Evolutionary conservation across 305 asterid genomes (phyloP), one percentile per base, ranked within the genome.

Genomic region (Plantago coronopus): DNA sequence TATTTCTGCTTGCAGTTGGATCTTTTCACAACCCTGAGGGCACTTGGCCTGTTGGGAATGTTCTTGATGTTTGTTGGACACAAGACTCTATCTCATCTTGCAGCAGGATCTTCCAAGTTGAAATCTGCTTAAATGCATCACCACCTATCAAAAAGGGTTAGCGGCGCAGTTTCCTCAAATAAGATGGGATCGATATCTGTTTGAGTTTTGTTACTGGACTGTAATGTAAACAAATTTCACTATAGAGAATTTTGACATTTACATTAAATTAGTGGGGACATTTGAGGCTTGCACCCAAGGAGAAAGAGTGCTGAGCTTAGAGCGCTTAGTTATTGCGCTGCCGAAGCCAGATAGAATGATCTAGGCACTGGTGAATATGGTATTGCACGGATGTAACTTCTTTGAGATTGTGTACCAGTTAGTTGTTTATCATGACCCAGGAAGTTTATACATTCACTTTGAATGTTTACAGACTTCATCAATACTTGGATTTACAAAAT

Each of bases 21-120:
- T 72, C 84, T 93, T 38, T 89, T 93, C 79, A 85, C 87, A 49
- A 89, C 99, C 47, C 66, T 93, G 78, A 89, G 89, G 81, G 77
- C 81, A 17, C 96, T 93, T 50, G 94, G 95, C 42, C 23, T 89
- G 42, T 64, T 89, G 76, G 99, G 95, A 63, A 66, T 82, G 57
- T 89, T 89, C 81, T 87, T 87, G 88, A 73, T 87, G 91, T 74
- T 89, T 59, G 90, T 84, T 10, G 99, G 99, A 60, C 97, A 93
- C 70, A 89, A 76, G 75, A 82, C 90, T 13, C 97, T 93, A 37
- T 81, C 99, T 40, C 82, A 89, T 71, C 85, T 80, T 12, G 96
- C 99, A 46, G 83, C 89, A 56, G 53, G 84, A 2, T 80, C 97
- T 0, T 64, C 95, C 69, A 91, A 91, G 87, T 72, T 89, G 83